Evolutionary conservation across 2,329 filamentous ascomycete species (phyloP).

Genomic region (Dactylellina leptospora): DNA sequence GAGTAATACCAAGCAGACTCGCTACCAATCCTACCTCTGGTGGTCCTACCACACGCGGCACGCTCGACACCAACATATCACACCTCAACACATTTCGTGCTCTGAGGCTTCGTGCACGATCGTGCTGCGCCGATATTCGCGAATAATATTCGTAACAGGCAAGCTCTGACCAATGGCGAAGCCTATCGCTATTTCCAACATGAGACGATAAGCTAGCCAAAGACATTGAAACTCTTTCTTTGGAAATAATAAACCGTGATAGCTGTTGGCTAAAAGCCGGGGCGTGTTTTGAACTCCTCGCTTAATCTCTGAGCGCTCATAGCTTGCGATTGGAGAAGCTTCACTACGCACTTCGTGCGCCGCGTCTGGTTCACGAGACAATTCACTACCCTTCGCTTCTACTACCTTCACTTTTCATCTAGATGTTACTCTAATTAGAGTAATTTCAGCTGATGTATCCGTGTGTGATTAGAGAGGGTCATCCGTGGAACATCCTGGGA

Average conservation of each 20-base stretch:
- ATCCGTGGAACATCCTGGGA: background rate
- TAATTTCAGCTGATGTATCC: background rate
- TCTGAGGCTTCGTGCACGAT: background rate
- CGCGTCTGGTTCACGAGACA: too few relatives aligned
- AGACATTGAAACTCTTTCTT: background rate
- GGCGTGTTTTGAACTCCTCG: background rate
- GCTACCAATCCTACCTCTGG: too few relatives aligned
- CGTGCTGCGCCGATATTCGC: background rate
- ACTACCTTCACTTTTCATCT: background rate
- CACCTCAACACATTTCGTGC: conserved; percentile 1
- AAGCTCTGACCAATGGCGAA: conserved; percentile 1
- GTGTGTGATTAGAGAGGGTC: background rate
- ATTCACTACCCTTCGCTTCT: background rate
- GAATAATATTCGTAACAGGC: background rate
- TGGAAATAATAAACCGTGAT: background rate
- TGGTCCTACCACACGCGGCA: too few relatives aligned
- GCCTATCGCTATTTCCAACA: background rate
- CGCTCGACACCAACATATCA: too few relatives aligned
- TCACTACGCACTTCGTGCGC: too few relatives aligned
- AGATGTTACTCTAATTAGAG: background rate
- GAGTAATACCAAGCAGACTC: too few relatives aligned
- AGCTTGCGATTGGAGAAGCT: background rate
- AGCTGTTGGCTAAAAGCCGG: background rate
- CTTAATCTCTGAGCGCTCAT: background rate
- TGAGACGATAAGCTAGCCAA: background rate